Base-by-base conservation (phyloP, 1,284 basidiomycete species). In the Tilletia indica region DNA sequence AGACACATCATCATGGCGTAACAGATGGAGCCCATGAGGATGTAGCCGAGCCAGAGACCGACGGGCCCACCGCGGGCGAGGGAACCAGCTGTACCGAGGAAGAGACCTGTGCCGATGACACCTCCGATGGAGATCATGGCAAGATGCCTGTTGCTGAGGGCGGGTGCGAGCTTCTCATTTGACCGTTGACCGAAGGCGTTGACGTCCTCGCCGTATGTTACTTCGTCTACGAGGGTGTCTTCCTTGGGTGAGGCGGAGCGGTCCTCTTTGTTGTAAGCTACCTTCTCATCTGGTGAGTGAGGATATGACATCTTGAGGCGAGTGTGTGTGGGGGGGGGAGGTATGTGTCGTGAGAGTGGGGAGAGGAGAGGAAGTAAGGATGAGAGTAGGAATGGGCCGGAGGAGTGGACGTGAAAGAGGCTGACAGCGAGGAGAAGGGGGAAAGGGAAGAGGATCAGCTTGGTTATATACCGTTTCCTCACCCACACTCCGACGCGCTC, bases 1-100 rank as follows among this genome's bases (percentile, higher is more conserved):
- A 87, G 82, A 8, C 83, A 85, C 36, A 86, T 80, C 82, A 85
- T 82, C 51, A 85, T 64, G 36, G 61, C 61, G 61, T 64, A 64
- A 39, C 61, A 64, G 61, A 64, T 42, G 34, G 12, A 38, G 63
- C 80, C 77, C 76, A 85, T 83, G 68, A 85, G 78, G 34, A 80
- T 72, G 71, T 85, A 86, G 39, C 80, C 83, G 39, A 86, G 73
- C 49, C 86, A 83, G 3, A 85, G 80, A 67, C 86, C 86, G 19
- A 85, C 78, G 2, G 87, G 87, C 14, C 87, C 87, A 67, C 85
- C 86, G 21, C 80, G 78, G 16, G 83, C 78, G 21, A 88, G 80
- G 9, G 86, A 85, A 69, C 87, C 86, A 25, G 92, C 93, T 14
- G 91, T 90, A 74, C 92, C 92, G 56, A 94, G 87, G 86, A 94